Conservation (phyloP, 495 filamentous ascomycete genomes). For the Zalerion maritima region DNA sequence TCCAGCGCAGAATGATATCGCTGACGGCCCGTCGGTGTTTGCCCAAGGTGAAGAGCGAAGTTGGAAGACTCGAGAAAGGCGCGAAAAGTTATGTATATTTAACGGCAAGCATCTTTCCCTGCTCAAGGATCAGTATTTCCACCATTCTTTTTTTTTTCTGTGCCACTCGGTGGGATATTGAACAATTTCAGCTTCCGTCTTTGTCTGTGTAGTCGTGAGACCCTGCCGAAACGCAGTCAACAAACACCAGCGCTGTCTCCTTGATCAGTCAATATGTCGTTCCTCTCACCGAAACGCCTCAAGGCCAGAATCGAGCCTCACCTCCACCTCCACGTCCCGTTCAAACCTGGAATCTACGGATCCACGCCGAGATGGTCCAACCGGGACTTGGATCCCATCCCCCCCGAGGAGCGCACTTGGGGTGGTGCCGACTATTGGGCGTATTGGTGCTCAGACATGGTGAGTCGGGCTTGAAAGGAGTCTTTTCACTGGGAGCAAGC, state of each 20-base stretch:
- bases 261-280: slow-evolving; percentile 14
- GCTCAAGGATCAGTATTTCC: too few species aligned
- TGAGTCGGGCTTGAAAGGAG: background rate
- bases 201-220: too few species aligned
- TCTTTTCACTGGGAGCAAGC: too few species aligned
- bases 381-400: slow-evolving; percentile 34
- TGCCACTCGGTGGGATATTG: too few species aligned
- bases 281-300: slow-evolving; percentile 19
- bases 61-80: too few species aligned
- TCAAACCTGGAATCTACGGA: slow-evolving; percentile 23
- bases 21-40: too few species aligned
- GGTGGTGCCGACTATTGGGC: slow-evolving; percentile 26
- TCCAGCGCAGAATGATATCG: too few species aligned
- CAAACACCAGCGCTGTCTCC: slow-evolving; percentile 1
- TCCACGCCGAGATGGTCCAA: slow-evolving; percentile 27
- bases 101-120: too few species aligned
- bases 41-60: too few species aligned
- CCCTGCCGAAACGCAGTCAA: background rate
- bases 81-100: too few species aligned
- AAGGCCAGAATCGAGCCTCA: slow-evolving; percentile 20
- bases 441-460: slow-evolving; percentile 26
- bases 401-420: slow-evolving; percentile 28
- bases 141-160: too few species aligned
- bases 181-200: too few species aligned
- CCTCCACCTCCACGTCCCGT: slow-evolving; percentile 20